These are phyloP conservation scores for Setaria viridis DNA, from an alignment of 202 grass and related monocot genomes.

Conservation along the genomic window DNA sequence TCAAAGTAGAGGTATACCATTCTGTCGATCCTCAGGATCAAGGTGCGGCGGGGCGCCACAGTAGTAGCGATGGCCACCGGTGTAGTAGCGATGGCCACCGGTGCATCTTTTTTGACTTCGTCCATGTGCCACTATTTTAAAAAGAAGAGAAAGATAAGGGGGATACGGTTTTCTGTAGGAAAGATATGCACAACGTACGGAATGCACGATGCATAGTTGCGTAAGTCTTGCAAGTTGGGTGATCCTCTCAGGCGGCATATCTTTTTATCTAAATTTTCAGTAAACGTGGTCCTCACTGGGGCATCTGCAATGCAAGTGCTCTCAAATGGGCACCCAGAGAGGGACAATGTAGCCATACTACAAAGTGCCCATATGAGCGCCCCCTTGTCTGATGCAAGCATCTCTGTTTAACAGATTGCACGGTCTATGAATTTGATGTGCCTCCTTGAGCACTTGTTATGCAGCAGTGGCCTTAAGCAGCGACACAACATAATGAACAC, in stretches of 20 bases:
- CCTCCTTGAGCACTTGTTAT: background rate
- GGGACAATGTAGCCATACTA: background rate
- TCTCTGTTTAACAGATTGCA: background rate
- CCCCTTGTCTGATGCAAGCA: background rate
- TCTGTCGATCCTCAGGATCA: conserved; percentile 44
- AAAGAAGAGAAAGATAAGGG: conserved; percentile 1
- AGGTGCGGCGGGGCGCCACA: conserved; percentile 41
- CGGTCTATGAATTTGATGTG: background rate
- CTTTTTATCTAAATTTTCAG: conserved; percentile 3
- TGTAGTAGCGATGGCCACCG: conserved; percentile 44
- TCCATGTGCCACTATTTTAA: conserved; percentile 52
- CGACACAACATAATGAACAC: background rate
- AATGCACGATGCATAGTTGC: background rate
- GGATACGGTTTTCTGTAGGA: background rate
- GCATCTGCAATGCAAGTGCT: background rate
- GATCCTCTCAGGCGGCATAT: conserved; percentile 60
- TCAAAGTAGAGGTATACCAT: conserved; percentile 41
- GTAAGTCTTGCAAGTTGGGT: conserved; percentile 54
- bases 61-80: conserved; percentile 44
- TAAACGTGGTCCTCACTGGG: background rate
- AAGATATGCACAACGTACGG: conserved; percentile 12
- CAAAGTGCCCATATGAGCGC: no score
- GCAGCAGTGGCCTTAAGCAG: no score
- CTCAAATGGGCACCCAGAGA: background rate
- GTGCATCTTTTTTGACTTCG: conserved; percentile 54